Evolutionary conservation across 2,329 filamentous ascomycete genomes (phyloP).

Genomic region (Volutella citrinella): DNA sequence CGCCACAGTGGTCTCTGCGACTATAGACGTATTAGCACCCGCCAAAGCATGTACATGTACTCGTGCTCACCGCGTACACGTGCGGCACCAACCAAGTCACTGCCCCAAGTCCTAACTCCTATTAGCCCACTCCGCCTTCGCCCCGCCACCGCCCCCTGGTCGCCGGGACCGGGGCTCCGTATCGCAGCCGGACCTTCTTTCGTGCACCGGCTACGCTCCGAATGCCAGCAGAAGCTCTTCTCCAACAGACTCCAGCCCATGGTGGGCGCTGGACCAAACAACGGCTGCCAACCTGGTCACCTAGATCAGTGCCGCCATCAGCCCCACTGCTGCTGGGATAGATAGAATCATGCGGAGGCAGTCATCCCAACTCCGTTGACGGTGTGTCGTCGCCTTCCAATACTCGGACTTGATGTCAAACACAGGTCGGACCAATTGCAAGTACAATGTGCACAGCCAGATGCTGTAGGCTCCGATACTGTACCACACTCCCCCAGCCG

Average conservation of each 20-base stretch:
- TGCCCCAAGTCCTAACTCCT: too few species aligned
- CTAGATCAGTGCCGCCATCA: constrained; percentile 23
- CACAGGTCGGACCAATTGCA: constrained; percentile 35
- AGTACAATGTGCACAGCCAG: constrained; percentile 30
- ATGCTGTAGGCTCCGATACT: constrained; percentile 6
- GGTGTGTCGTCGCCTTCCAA: constrained; percentile 27
- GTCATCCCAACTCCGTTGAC: constrained; percentile 23
- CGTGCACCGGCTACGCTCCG: constrained; percentile 13
- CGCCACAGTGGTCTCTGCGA: too few species aligned
- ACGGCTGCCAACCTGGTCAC: constrained; percentile 21
- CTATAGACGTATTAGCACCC: too few species aligned
- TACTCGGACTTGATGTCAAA: constrained; percentile 36
- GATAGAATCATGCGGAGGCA: constrained; percentile 23
- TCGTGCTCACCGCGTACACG: too few species aligned
- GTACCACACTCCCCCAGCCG: constrained; percentile 8
- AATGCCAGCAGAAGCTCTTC: constrained; percentile 14
- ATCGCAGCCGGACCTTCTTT: constrained; percentile 14
- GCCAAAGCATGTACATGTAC: too few species aligned
- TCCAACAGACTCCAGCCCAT: constrained; percentile 13
- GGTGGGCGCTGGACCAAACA: constrained; percentile 13
- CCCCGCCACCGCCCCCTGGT: constrained; percentile 7
- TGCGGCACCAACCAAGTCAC: too few species aligned
- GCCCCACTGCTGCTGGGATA: constrained; percentile 23
- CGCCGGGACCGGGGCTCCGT: constrained; percentile 24
- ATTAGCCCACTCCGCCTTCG: constrained; percentile 2